These are phyloP conservation scores for Penicillium sp. DNA, from an alignment of 2,329 filamentous ascomycete species.

Conservation along the genomic window DNA sequence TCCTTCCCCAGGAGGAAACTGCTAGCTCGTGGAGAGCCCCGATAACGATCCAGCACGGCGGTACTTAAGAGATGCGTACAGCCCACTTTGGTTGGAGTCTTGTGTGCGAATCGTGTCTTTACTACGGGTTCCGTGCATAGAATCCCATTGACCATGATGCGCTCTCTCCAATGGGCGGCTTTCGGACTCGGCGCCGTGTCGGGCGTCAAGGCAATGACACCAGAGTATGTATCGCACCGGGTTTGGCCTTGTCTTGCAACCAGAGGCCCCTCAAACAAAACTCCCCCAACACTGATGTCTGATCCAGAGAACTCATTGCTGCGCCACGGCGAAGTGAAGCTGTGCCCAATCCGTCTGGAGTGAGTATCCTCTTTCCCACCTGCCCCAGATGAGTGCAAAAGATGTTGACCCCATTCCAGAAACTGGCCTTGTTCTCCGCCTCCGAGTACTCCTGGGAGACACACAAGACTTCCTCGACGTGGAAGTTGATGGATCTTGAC, in stretches of 20 bases:
- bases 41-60: too few species aligned
- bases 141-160: constrained; percentile 15
- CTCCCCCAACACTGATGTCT: background rate
- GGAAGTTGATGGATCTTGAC: constrained; percentile 67
- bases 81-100: background rate
- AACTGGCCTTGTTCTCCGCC: constrained; percentile 48
- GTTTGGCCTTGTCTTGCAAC: background rate
- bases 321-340: constrained; percentile 34
- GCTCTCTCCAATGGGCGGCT: constrained; percentile 20
- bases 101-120: constrained; percentile 3
- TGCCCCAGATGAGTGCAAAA: background rate
- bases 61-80: background rate
- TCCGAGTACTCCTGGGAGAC: constrained; percentile 75
- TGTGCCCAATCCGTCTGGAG: constrained; percentile 36
- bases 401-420: constrained; percentile 17
- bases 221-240: constrained; percentile 19
- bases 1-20: constrained; percentile 8
- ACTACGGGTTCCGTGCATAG: too few species aligned
- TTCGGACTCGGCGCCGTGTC: constrained; percentile 19
- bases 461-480: constrained; percentile 55
- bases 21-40: background rate
- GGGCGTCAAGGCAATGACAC: constrained; percentile 21
- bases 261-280: too few species aligned
- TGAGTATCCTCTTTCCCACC: constrained; percentile 18
- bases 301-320: constrained; percentile 30